These are phyloP conservation scores for Wickerhamiella lipophila DNA, from an alignment of 805 yeast species.

Conservation along the genomic window DNA sequence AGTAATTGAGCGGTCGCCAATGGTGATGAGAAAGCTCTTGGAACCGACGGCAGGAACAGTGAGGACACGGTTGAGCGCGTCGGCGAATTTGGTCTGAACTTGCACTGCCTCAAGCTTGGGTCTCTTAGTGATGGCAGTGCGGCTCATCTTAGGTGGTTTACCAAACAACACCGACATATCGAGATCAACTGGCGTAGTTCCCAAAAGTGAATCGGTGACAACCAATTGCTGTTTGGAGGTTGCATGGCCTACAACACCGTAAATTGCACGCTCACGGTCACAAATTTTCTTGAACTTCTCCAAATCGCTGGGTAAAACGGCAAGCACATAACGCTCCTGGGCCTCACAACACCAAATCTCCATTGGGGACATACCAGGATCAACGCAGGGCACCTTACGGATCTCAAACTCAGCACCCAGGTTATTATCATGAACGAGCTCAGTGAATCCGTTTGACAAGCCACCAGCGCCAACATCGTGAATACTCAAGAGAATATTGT, in stretches of 20 bases:
- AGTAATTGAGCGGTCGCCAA: slow-evolving; percentile 96
- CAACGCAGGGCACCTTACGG: slow-evolving; percentile 78
- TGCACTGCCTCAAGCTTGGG: slow-evolving; percentile 32
- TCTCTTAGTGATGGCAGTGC: slow-evolving; percentile 52
- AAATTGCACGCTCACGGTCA: slow-evolving; percentile 91
- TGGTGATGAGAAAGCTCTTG: slow-evolving; percentile 87
- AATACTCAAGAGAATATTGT: slow-evolving; percentile 78
- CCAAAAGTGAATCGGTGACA: slow-evolving; percentile 63
- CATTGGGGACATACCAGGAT: slow-evolving; percentile 98
- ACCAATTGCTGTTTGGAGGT: slow-evolving; percentile 73
- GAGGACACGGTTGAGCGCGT: slow-evolving; percentile 70
- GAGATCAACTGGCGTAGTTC: slow-evolving; percentile 82
- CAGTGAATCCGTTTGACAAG: slow-evolving; percentile 91
- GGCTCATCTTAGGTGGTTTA: slow-evolving; percentile 91
- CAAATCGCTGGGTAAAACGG: slow-evolving; percentile 70
- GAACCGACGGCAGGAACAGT: slow-evolving; percentile 91
- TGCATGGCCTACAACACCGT: slow-evolving; percentile 90
- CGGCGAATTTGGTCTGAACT: slow-evolving; percentile 31
- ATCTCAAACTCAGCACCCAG: slow-evolving; percentile 89
- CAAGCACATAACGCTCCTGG: slow-evolving; percentile 93
- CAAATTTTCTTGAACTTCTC: slow-evolving; percentile 64
- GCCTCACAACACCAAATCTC: slow-evolving; percentile 99
- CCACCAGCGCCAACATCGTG: slow-evolving; percentile 99
- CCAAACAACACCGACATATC: slow-evolving; percentile 94
- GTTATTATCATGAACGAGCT: slow-evolving; percentile 91